Percentiles rank a stretch among this genome's conserved stretches.
These are phyloP conservation scores for Porphyrellus sp. DNA, from an alignment of 1,284 basidiomycete species.

Conservation along the genomic window DNA sequence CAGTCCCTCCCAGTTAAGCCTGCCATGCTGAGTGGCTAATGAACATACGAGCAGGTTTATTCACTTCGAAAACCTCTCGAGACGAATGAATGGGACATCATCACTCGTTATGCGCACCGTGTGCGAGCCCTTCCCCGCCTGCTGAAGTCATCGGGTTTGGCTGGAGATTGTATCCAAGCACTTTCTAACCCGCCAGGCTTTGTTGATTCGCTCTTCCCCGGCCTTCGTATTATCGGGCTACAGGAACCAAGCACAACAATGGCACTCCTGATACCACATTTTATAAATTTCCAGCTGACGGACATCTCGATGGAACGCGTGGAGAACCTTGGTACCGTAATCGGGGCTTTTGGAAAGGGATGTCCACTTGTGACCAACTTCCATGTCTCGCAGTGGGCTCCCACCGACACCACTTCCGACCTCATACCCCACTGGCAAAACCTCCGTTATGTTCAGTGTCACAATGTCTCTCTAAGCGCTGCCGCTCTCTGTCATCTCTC, in stretches of 20 bases:
- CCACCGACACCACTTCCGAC: neutral
- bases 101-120: neutral
- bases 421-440: constrained; percentile 13
- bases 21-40: neutral
- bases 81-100: neutral
- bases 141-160: neutral
- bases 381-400: neutral
- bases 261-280: constrained; percentile 3
- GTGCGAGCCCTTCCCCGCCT: neutral
- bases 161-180: neutral
- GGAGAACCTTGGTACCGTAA: neutral
- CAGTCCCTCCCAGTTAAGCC: neutral
- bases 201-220: neutral
- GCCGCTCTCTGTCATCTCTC: constrained; percentile 11
- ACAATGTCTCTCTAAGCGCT: neutral
- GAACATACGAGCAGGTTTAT: neutral
- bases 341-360: neutral
- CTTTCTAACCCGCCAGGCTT: neutral
- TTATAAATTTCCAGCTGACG: neutral
- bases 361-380: constrained; percentile 2
- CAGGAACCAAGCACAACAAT: neutral
- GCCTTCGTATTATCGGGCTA: neutral
- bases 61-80: neutral
- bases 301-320: neutral
- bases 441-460: constrained; percentile 7